Evolutionary conservation across 164 flowering plant genomes (phyloP), one percentile per base, ranked within the genome.

Genomic region (Vitis labrusca): DNA sequence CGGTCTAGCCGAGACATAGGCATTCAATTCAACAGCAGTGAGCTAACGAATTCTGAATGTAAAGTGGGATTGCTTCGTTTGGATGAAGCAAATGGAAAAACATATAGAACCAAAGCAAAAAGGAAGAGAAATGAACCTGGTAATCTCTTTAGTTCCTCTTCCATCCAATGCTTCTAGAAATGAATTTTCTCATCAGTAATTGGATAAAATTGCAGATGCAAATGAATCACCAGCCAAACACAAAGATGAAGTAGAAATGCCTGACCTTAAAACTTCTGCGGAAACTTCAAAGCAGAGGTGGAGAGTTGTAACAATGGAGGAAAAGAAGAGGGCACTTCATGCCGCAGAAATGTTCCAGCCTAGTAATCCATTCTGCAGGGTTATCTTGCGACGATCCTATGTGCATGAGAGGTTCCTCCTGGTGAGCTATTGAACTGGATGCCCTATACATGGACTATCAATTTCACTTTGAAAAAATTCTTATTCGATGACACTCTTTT

Each of bases 241-340:
- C n/a, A 74, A 60, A 14, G 71, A 73, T 8, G 79, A 74, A 5
- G 53, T 8, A 8, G 81, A 78, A 17, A 73, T 61, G 73, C 67
- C 3, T 60, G 63, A 69, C 10, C 68, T 67, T 32, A 74, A 76
- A 71, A 79, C 81, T 47, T 81, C 84, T 53, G 76, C 81, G 5
- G 51, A 79, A 68, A 78, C 44, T 32, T 32, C 44, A 32, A 32
- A 32, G 44, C 44, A 2, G 44, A 32, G 44, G 3, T 32, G 70
- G 63, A 73, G 81, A 71, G 68, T 74, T 19, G 81, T 78, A 54
- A 73, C 84, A 17, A 75, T 79, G 14, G 81, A 76, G 71, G 81
- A 78, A 69, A 71, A 79, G 50, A 78, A 78, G 19, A 71, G 72
- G 54, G 84, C 80, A 53, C 60, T 76, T 17, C 70, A 76, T 61